Evolutionary conservation across 768 basidiomycete species (phyloP), one percentile per base, ranked within the genome.

Genomic region (Lentinula detonsa): DNA sequence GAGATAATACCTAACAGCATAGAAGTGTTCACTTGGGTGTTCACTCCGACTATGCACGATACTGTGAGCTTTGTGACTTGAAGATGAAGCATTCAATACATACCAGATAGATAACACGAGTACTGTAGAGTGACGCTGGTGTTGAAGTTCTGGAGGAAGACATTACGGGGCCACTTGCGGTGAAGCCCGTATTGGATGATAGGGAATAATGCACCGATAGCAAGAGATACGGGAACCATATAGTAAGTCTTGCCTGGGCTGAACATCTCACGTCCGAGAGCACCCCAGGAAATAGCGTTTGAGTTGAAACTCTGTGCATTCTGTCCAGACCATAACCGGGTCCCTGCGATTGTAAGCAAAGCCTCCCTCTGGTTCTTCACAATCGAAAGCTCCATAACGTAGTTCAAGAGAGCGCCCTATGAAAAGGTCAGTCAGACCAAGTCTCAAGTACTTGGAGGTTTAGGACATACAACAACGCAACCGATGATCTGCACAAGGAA

Each of bases 401-500:
- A 56, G 40, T 56, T 56, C 37, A 56, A 40, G 23, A 56, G 39
- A 23, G 55, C 55, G n/a, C 55, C 55, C 50, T 51, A 13, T 51
- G 3, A 15, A 3, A 13, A 16, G 7, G 8, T 51, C 10, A 34
- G 50, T 34, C 45, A 7, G 7, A 16, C 15, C 31, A 18, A 34
- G 8, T 13, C 10, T 4, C 33, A 9, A 33, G n/a, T 11, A 35
- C 2, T 51, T 23, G 21, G 21, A 23, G 46, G 18, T 5, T 23
- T 10, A 9, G 28, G n/a, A 51, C 50, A 4, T 51, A 39, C 61
- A 48, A 74, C 62, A 13, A 59, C 21, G 81, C 69, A 48, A 5
- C 81, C 81, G 46, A 75, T 62, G 31, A 73, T 71, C 65, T 82
- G 81, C 21, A 76, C 77, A 28, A 72, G 67, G 70, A 83, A 82